A percentile compares a stretch with the other conserved stretches of the same genome.
Conservation (phyloP, 2,329 filamentous ascomycete genomes). For the Aspergillus latus region DNA sequence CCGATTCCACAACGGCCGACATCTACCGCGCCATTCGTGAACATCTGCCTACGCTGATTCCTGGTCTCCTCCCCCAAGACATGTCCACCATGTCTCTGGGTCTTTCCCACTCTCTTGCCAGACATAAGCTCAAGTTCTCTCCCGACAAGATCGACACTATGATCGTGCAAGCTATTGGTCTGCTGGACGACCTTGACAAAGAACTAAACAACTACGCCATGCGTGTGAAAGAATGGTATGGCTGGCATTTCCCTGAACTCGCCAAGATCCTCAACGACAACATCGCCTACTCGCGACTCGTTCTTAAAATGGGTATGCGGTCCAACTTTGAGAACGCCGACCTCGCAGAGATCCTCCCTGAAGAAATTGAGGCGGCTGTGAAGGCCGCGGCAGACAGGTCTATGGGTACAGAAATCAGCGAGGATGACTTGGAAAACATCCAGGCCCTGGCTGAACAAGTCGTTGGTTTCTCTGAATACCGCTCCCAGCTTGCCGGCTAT, state of each 20-base stretch:
- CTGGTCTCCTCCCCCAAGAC: slow-evolving; percentile 79
- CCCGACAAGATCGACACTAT: slow-evolving; percentile 99
- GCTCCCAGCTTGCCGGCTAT: slow-evolving; percentile 82
- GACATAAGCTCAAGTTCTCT: slow-evolving; percentile 98
- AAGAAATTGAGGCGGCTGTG: slow-evolving; percentile 88
- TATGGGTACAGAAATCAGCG: slow-evolving; percentile 97
- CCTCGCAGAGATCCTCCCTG: slow-evolving; percentile 85
- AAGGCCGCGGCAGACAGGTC: slow-evolving; percentile 94
- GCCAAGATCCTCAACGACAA: slow-evolving; percentile 98
- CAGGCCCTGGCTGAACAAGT: slow-evolving; percentile 90
- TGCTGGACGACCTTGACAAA: slow-evolving; percentile 96
- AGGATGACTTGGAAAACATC: slow-evolving; percentile 91
- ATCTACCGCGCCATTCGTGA: slow-evolving; percentile 93
- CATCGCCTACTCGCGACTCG: slow-evolving; percentile 84
- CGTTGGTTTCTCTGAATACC: slow-evolving; percentile 86
- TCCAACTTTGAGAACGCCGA: slow-evolving; percentile 74
- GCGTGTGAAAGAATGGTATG: slow-evolving; percentile 99
- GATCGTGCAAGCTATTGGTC: slow-evolving; percentile 95
- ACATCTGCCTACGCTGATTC: slow-evolving; percentile 85
- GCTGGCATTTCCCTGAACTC: slow-evolving; percentile 99
- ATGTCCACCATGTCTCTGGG: slow-evolving; percentile 93
- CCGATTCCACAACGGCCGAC: slow-evolving; percentile 78
- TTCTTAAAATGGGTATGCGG: slow-evolving; percentile 85
- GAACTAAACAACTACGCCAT: slow-evolving; percentile 98
- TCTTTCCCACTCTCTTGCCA: slow-evolving; percentile 93